These are phyloP conservation scores for Mucor sp. DNA, from an alignment of 371 early-diverging fungal genomes.

Conservation along the genomic window DNA sequence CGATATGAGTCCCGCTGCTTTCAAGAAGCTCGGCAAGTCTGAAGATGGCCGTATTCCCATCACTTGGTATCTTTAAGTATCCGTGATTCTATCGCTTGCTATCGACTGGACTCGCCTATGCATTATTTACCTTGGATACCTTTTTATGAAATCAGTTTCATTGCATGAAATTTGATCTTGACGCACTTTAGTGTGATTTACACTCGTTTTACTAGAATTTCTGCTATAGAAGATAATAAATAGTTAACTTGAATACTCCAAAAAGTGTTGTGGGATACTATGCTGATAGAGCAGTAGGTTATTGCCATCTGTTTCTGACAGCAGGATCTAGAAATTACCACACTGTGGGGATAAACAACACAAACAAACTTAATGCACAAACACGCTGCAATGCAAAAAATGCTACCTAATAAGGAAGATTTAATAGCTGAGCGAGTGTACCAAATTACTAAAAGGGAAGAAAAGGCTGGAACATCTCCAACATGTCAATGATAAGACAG, in stretches of 20 bases:
- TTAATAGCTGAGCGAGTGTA: background rate
- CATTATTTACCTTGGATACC: background rate
- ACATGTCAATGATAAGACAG: background rate
- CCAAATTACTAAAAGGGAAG: background rate
- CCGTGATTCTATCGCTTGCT: background rate
- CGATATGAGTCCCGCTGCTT: constrained; percentile 45
- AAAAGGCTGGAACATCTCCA: background rate
- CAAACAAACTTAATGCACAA: no score
- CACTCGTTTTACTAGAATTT: background rate
- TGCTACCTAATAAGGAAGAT: no score
- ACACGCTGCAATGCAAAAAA: no score
- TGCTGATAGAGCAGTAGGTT: no score
- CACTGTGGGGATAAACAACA: no score
- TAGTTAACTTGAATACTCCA: background rate
- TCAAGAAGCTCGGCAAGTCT: constrained; percentile 36
- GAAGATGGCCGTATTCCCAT: constrained; percentile 42
- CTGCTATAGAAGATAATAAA: background rate
- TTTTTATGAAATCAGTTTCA: background rate
- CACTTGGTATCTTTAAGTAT: constrained; percentile 33
- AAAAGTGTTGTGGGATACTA: no score
- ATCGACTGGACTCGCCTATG: background rate
- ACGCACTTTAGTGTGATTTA: background rate
- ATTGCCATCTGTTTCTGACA: no score
- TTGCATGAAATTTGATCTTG: background rate
- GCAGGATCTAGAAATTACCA: no score